Base-by-base conservation (phyloP, 805 yeast genomes). In the Ogataea degrootiae region DNA sequence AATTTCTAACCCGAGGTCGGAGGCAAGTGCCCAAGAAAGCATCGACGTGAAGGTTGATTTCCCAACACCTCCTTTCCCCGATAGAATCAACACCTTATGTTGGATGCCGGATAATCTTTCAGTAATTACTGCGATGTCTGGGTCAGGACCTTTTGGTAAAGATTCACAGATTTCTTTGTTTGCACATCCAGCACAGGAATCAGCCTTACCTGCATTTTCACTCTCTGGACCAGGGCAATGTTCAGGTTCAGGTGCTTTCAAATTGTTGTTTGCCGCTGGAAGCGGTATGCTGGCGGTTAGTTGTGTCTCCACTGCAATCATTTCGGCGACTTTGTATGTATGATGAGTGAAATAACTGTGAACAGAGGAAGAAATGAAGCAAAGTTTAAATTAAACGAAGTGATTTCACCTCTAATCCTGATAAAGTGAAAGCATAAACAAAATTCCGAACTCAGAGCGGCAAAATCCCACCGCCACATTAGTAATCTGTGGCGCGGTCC, bases 211-310 rank as follows among this genome's bases (percentile, higher is more conserved):
- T 2, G 99, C 99, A 45, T 70, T 68, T 56, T 90, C 97, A 2
- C 96, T 85, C 62, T 92, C 97, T 1, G 98, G 96, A 1, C 99
- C 99, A 0, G 99, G 99, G 70, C 99, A 94, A 66, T 94, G 98
- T 62, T 90, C 97, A 1, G 99, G 98, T 60, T 85, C 95, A 0
- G 94, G 90, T 0, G 83, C 87, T 46, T 73, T 71, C 23, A 77
- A 53, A 9, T 39, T 22, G 22, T 31, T 39, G 12, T 14, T 14
- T 39, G 41, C 12, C 5, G 41, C 34, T 22, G 34, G n/a, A 11
- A 12, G 21, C 15, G 41, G 39, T 37, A 26, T 16, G 14, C 12
- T 39, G 12, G 16, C 14, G 17, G 14, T 39, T 15, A 23, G 43
- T n/a, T 45, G 39, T 7, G 46, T 35, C 23, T 41, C 39, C 21